Evolutionary conservation across 306 rosid genomes (phyloP).

Genomic region (Gillenia trifoliata): DNA sequence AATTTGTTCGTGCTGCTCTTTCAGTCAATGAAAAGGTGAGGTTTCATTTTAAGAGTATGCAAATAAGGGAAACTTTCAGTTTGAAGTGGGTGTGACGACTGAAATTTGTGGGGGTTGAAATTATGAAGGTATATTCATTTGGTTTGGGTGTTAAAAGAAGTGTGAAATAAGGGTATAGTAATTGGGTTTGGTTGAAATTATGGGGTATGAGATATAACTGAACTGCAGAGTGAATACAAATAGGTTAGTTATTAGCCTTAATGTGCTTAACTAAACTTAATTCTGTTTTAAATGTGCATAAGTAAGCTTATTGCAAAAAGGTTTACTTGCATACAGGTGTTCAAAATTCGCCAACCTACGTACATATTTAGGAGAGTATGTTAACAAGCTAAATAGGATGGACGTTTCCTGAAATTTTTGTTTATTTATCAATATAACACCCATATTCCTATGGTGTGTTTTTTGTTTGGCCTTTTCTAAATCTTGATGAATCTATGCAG

Average conservation of each 20-base stretch:
- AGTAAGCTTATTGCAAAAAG: not conserved
- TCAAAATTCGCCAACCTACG: not conserved
- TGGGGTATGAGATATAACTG: not conserved
- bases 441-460: not conserved
- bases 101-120: not conserved
- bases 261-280: not conserved
- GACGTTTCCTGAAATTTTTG: not conserved
- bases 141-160: not conserved
- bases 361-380: not conserved
- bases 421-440: not conserved
- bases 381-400: not conserved
- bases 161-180: not conserved
- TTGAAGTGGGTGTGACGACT: not conserved
- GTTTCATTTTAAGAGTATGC: not conserved
- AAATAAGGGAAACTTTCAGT: not conserved
- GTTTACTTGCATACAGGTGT: not conserved
- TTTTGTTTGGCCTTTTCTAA: not conserved
- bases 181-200: not conserved
- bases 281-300: too few relatives aligned
- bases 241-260: not conserved
- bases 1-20: slow-evolving; percentile 95
- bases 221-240: not conserved
- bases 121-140: not conserved
- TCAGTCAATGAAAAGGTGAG: slow-evolving; percentile 73
- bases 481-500: slow-evolving; percentile 34